These are phyloP conservation scores for Neurospora sp. DNA, from an alignment of 2,329 filamentous ascomycete genomes.

Conservation along the genomic window DNA sequence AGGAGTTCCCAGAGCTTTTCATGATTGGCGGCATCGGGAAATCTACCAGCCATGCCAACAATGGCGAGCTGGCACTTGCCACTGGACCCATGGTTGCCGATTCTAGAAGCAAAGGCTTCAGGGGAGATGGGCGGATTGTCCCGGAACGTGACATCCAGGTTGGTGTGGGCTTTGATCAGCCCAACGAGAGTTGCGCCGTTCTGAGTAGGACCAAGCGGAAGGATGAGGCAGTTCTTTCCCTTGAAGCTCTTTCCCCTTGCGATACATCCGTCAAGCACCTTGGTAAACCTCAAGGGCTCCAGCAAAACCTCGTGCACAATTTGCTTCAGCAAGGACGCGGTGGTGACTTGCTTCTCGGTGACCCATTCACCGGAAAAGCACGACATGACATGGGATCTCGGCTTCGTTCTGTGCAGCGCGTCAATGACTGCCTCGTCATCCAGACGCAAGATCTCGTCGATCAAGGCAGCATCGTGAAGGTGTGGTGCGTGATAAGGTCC, in stretches of 20 bases:
- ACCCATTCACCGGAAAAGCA: constrained; percentile 37
- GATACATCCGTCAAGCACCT: constrained; percentile 38
- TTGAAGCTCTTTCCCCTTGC: constrained; percentile 30
- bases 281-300: constrained; percentile 37
- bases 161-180: constrained; percentile 31
- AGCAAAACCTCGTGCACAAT: constrained; percentile 41
- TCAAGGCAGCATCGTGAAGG: constrained; percentile 34
- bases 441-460: constrained; percentile 36
- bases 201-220: constrained; percentile 41
- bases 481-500: constrained; percentile 49
- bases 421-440: constrained; percentile 29
- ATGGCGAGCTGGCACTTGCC: constrained; percentile 67
- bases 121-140: constrained; percentile 25
- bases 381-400: constrained; percentile 40
- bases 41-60: constrained; percentile 72
- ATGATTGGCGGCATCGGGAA: constrained; percentile 61
- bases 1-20: constrained; percentile 69
- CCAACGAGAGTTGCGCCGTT: constrained; percentile 36
- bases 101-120: constrained; percentile 24
- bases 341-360: constrained; percentile 24
- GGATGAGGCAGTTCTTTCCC: constrained; percentile 33
- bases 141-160: constrained; percentile 33
- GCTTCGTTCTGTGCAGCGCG: constrained; percentile 32
- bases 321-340: constrained; percentile 30
- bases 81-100: constrained; percentile 37